These are phyloP conservation scores for Chondrus crispus DNA, from an alignment of 23 red algal genomes.

Conservation along the genomic window DNA sequence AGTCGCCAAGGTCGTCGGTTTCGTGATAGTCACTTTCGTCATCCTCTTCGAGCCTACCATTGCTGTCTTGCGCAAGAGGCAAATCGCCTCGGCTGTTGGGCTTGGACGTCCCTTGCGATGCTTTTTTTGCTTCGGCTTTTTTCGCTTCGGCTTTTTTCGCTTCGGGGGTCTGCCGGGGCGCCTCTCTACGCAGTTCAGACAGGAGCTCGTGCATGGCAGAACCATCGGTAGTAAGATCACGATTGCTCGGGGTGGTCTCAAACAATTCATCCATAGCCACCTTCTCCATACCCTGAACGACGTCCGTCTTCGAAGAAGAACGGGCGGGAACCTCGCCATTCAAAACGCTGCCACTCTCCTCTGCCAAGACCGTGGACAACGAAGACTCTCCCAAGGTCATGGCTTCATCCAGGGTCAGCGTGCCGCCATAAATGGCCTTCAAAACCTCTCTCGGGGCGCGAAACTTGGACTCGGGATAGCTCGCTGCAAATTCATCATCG, in stretches of 20 bases:
- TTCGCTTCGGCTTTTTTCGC: neutral
- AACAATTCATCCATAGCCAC: neutral
- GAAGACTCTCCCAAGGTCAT: slow-evolving; percentile 55
- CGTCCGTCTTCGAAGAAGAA: neutral
- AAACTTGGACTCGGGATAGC: slow-evolving; percentile 53
- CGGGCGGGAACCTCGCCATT: neutral
- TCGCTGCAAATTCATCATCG: slow-evolving; percentile 64
- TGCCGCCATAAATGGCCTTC: slow-evolving; percentile 55
- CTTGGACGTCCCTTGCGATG: neutral
- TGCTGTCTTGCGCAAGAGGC: neutral
- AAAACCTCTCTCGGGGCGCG: slow-evolving; percentile 57
- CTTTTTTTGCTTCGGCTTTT: neutral
- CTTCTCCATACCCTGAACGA: neutral
- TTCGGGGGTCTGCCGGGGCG: neutral
- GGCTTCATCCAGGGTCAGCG: slow-evolving; percentile 53
- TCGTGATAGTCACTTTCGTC: neutral
- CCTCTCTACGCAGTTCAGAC: slow-evolving; percentile 38
- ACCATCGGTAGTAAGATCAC: slow-evolving; percentile 41
- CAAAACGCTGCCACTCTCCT: slow-evolving; percentile 41
- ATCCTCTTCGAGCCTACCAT: neutral
- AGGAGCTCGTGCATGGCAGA: slow-evolving; percentile 42
- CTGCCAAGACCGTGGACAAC: slow-evolving; percentile 30
- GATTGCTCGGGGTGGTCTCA: neutral
- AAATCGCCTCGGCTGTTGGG: neutral
- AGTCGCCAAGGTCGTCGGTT: neutral